Conservation (phyloP, 2,329 filamentous ascomycete species). For the Microsporum canis region DNA sequence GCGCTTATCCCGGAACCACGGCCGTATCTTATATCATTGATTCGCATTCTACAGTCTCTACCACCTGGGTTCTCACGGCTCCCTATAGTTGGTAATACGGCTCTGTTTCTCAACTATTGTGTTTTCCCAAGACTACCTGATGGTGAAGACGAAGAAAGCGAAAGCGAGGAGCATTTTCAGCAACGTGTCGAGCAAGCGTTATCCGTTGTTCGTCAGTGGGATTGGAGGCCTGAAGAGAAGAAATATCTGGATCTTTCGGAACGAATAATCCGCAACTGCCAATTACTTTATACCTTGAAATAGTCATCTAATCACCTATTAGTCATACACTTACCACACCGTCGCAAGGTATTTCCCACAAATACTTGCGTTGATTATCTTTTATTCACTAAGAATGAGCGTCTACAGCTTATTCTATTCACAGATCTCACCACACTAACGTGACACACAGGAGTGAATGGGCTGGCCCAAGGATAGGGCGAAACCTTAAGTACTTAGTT, state of each 20-base stretch:
- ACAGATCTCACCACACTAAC: background rate
- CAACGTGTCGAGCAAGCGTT: conserved; percentile 4
- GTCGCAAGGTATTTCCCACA: no score
- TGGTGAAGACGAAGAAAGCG: conserved; percentile 3
- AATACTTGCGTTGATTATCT: no score
- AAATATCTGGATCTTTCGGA: conserved; percentile 5
- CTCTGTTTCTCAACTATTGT: background rate
- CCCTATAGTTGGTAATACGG: background rate
- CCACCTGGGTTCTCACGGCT: background rate
- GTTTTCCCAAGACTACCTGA: conserved; percentile 6
- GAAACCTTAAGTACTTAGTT: no score
- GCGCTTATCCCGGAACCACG: background rate
- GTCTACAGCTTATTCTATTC: background rate
- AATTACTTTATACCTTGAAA: background rate
- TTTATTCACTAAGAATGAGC: background rate
- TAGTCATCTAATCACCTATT: background rate
- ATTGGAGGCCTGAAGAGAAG: conserved; percentile 6
- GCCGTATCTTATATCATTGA: conserved; percentile 6
- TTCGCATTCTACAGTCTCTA: background rate
- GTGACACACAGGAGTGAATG: no score
- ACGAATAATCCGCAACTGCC: conserved; percentile 1
- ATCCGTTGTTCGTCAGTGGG: conserved; percentile 2
- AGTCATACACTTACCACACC: background rate
- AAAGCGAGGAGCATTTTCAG: conserved; percentile 9
- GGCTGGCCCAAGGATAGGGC: no score